Conservation (phyloP, 108 stramenopile species). For the Cyclotella kingstonii region DNA sequence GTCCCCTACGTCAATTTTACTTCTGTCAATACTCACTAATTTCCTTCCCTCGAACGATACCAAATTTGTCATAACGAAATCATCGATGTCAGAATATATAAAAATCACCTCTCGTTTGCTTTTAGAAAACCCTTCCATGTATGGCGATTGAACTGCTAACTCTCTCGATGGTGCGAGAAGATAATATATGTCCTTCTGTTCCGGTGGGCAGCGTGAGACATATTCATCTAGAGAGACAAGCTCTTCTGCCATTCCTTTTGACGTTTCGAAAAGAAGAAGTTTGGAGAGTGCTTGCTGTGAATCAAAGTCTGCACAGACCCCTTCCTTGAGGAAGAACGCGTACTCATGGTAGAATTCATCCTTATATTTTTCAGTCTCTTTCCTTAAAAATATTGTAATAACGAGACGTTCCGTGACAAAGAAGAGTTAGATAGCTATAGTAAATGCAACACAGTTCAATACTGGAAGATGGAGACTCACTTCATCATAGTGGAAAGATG, state of each 20-base stretch:
- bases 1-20: constrained; percentile 62
- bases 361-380: constrained; percentile 87
- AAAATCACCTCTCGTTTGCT: constrained; percentile 91
- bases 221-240: constrained; percentile 95
- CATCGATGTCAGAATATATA: constrained; percentile 94
- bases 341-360: constrained; percentile 93
- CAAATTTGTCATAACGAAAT: constrained; percentile 97
- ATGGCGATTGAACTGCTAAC: constrained; percentile 91
- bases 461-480: constrained; percentile 38
- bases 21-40: constrained; percentile 88
- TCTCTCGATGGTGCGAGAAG: constrained; percentile 93
- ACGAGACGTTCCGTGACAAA: too few relatives aligned
- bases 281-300: constrained; percentile 89
- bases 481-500: constrained; percentile 82
- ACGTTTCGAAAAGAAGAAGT: constrained; percentile 93
- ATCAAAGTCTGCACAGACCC: constrained; percentile 88
- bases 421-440: too few relatives aligned
- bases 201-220: constrained; percentile 85
- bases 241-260: constrained; percentile 73
- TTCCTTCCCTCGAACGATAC: constrained; percentile 82
- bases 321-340: constrained; percentile 96
- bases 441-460: background rate
- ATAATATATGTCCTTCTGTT: constrained; percentile 98
- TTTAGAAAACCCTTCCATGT: constrained; percentile 94
- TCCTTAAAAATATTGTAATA: constrained; percentile 37